Percentiles rank a stretch among this genome's conserved stretches.
Evolutionary conservation across 2,329 filamentous ascomycete species (phyloP).

Genomic region (Ceratocystis smalleyi): DNA sequence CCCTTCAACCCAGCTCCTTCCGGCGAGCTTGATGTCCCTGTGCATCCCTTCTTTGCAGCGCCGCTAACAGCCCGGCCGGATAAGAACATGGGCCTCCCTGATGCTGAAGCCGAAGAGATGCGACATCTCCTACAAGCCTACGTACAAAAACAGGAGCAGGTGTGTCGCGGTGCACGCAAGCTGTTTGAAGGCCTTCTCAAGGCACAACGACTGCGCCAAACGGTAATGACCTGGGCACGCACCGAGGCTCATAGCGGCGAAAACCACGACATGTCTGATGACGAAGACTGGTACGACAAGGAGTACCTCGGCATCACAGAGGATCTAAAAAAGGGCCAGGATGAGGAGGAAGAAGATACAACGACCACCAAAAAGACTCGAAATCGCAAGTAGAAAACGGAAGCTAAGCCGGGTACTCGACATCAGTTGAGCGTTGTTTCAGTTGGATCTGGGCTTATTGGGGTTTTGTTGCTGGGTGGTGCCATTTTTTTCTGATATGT

Average conservation of each 20-base stretch:
- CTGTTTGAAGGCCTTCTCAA: conserved; percentile 56
- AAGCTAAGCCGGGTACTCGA: no score
- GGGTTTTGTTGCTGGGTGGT: background rate
- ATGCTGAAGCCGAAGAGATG: conserved; percentile 62
- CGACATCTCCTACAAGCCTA: conserved; percentile 59
- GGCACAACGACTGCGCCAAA: conserved; percentile 55
- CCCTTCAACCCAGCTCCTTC: background rate
- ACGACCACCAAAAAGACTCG: conserved; percentile 46
- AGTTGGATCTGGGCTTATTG: no score
- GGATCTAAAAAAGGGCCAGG: conserved; percentile 65
- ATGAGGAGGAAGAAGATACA: conserved; percentile 65
- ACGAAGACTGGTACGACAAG: conserved; percentile 78
- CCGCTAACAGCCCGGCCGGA: conserved; percentile 48
- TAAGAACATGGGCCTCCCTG: conserved; percentile 55
- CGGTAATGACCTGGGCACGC: conserved; percentile 60
- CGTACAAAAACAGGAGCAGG: conserved; percentile 74
- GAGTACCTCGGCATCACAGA: conserved; percentile 63
- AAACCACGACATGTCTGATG: conserved; percentile 65
- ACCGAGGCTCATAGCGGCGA: conserved; percentile 56
- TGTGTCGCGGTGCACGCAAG: conserved; percentile 52
- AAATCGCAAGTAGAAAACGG: conserved; percentile 31
- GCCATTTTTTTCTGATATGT: no score
- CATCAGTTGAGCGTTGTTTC: no score
- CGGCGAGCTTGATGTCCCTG: conserved; percentile 27
- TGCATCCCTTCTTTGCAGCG: conserved; percentile 61